Conservation (phyloP, 2,329 filamentous ascomycete genomes). For the Teratosphaeria nubilosa region DNA sequence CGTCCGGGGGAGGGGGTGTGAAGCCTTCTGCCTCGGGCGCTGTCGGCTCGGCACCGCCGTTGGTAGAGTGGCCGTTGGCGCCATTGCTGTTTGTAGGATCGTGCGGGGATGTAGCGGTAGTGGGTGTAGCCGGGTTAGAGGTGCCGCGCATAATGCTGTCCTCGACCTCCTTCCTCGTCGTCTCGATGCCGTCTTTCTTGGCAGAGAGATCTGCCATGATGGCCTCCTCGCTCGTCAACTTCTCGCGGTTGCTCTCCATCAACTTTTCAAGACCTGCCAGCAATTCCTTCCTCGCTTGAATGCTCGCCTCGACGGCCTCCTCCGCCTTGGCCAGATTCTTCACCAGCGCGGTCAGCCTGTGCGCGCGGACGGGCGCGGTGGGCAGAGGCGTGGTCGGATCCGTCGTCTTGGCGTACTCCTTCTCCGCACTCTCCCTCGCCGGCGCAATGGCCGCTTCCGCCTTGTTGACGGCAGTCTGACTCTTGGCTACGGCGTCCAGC, state of each 20-base stretch:
- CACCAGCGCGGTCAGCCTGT: slow-evolving; percentile 77
- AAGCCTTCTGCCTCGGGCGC: slow-evolving; percentile 29
- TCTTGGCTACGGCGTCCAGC: slow-evolving; percentile 61
- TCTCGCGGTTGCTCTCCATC: slow-evolving; percentile 60
- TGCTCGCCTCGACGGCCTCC: slow-evolving; percentile 75
- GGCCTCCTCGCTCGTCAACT: slow-evolving; percentile 59
- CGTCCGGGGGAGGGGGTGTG: slow-evolving; percentile 64
- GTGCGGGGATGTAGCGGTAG: slow-evolving; percentile 22
- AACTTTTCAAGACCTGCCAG: slow-evolving; percentile 75
- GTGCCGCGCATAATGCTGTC: slow-evolving; percentile 81
- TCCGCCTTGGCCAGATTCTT: slow-evolving; percentile 84
- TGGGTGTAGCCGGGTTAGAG: slow-evolving; percentile 47
- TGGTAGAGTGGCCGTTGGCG: slow-evolving; percentile 1
- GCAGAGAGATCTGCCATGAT: background rate
- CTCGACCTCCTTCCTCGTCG: slow-evolving; percentile 80
- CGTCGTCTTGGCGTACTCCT: slow-evolving; percentile 76
- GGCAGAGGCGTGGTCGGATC: slow-evolving; percentile 60
- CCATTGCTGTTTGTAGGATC: slow-evolving; percentile 8
- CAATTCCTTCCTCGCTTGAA: slow-evolving; percentile 71
- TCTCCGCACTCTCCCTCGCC: slow-evolving; percentile 58
- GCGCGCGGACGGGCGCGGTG: slow-evolving; percentile 81
- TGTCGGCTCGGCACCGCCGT: slow-evolving; percentile 14
- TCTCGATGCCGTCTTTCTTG: slow-evolving; percentile 62
- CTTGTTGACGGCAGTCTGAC: slow-evolving; percentile 66
- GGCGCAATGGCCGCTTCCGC: slow-evolving; percentile 59